Evolutionary conservation across 139 green algal species (phyloP), one percentile per base, ranked within the genome.

Genomic region (Tetradesmus obliquus): DNA sequence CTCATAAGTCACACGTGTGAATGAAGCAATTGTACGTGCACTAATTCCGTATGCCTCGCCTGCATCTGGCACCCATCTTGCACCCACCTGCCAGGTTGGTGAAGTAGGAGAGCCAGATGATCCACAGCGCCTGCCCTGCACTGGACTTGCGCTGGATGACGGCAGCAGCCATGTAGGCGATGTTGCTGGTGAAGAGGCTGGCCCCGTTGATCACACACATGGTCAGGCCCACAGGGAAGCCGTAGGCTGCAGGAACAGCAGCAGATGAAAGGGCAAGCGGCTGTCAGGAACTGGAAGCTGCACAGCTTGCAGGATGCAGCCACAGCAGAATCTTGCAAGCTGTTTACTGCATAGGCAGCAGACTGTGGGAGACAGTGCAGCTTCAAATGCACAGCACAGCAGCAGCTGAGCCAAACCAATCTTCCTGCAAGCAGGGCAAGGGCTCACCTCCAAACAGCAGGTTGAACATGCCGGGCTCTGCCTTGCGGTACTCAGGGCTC

Each of bases 141-240:
- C n/a, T 60, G 57, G 32, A 71, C 86, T 94, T 96, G 74, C 93
- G 93, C 89, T 97, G 93, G 45, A 95, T 91, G 22, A 95, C 69
- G 0, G 97, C 96, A 22, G 93, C 88, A 1, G 93, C 95, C 88
- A 97, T 93, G 55, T 97, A 86, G 0, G 95, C 94, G 55, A 96
- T 95, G 94, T 99, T 98, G 79, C 96, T 96, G n/a, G 97, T 99
- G 92, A 98, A 99, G 79, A 99, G 95, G 62, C 60, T 84, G 8
- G 89, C 89, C 6, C 97, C 97, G 58, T 94, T 96, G 54, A 95
- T 88, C 24, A 96, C 57, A 51, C 94, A 92, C 83, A 95, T 90
- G 17, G 97, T 89, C 84, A 98, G 93, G 55, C 96, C 96, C 87
- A 95, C 95, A 13, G 96, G 96, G 86, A 98, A 94, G 20, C 91